A percentile compares a stretch with the other conserved stretches of the same genome.
These are phyloP conservation scores for Orobanche coerulescens DNA, from an alignment of 257 asterid genomes.

Conservation along the genomic window DNA sequence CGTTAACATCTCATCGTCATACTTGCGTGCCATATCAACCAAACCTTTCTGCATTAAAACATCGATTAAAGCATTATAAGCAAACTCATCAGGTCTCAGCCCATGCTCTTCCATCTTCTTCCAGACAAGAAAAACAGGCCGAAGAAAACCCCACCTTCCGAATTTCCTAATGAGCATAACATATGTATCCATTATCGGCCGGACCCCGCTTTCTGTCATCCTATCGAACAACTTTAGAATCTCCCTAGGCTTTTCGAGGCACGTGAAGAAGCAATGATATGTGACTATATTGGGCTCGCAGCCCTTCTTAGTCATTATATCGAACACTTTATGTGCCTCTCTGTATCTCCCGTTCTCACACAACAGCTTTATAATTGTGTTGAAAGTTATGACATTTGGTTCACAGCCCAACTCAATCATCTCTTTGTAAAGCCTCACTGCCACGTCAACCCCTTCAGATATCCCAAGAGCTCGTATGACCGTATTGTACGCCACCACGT, in stretches of 20 bases:
- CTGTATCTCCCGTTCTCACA: conserved; percentile 72
- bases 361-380: conserved; percentile 67
- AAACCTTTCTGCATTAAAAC: conserved; percentile 74
- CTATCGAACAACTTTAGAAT: conserved; percentile 60
- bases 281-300: conserved; percentile 61
- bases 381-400: conserved; percentile 66
- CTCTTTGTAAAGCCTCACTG: conserved; percentile 58
- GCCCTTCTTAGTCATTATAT: conserved; percentile 53
- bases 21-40: conserved; percentile 70
- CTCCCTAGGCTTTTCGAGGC: conserved; percentile 74
- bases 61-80: conserved; percentile 83
- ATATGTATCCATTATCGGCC: conserved; percentile 73
- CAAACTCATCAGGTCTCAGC: conserved; percentile 73
- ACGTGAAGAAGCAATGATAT: conserved; percentile 58
- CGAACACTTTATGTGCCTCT: conserved; percentile 57
- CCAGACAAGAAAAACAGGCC: conserved; percentile 72
- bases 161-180: conserved; percentile 93
- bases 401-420: conserved; percentile 66
- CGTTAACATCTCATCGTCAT: conserved; percentile 68
- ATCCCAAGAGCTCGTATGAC: conserved; percentile 70
- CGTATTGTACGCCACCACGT: conserved; percentile 74
- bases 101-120: conserved; percentile 67
- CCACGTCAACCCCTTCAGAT: conserved; percentile 69
- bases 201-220: conserved; percentile 69
- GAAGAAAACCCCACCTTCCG: conserved; percentile 92